Conservation (phyloP, 2,329 filamentous ascomycete genomes). For the Colletotrichum filicis region DNA sequence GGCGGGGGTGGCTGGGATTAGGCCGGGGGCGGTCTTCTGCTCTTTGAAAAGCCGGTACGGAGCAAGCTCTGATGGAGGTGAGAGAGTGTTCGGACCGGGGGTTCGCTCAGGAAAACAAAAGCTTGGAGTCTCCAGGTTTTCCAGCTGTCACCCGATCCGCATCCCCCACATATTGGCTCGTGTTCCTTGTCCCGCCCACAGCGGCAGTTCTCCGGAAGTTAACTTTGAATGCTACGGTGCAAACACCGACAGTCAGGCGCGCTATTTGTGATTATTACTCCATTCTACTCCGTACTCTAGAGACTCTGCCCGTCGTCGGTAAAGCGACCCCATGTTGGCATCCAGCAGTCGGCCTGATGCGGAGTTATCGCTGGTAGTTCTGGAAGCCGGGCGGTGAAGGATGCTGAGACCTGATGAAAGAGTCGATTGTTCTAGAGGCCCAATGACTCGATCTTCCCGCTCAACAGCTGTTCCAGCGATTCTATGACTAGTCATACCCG, state of each 20-base stretch:
- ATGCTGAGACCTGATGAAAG: neutral
- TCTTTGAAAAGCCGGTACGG: neutral
- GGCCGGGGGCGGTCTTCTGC: neutral
- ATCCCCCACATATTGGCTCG: slow-evolving; percentile 18
- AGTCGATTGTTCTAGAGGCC: neutral
- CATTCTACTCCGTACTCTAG: neutral
- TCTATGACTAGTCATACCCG: slow-evolving; percentile 23
- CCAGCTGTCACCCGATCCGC: slow-evolving; percentile 28
- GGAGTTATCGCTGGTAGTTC: neutral
- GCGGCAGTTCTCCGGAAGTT: slow-evolving; percentile 15
- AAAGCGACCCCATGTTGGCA: neutral
- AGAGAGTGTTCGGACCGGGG: neutral
- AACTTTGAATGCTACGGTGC: neutral
- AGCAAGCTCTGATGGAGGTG: too few relatives aligned
- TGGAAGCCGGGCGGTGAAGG: neutral
- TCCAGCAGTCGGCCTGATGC: neutral
- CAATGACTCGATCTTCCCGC: slow-evolving; percentile 19
- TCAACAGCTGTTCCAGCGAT: neutral
- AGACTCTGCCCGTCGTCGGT: neutral
- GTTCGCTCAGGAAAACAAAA: slow-evolving; percentile 5
- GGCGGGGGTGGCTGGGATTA: slow-evolving; percentile 15
- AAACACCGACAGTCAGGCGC: neutral
- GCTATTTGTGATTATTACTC: neutral
- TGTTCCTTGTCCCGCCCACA: slow-evolving; percentile 4
- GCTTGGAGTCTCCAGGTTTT: slow-evolving; percentile 29